Base-by-base conservation (phyloP, 352 stramenopile genomes). In the Phytophthora agathidicida region DNA sequence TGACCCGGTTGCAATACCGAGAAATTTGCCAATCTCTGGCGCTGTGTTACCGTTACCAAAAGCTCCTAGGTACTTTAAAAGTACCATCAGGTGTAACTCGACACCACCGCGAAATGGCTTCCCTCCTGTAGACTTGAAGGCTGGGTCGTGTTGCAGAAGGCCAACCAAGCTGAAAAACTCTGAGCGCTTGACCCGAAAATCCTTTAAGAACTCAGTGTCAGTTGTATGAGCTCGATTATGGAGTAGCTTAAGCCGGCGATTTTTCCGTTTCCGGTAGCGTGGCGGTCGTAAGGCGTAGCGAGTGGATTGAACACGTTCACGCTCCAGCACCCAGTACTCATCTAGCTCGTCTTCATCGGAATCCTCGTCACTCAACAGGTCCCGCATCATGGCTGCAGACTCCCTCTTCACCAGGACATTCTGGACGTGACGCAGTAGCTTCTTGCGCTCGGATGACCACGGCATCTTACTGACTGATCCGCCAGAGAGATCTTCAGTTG, bases 151-250 rank as follows among this genome's bases (percentile, higher is more conserved):
- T n/a, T 48, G 24, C 2, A 48, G 14, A 14, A 48, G 41, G 1
- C 4, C 4, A 11, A 36, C 24, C 26, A 48, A n/a, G 2, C n/a
- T 14, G 36, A 48, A 48, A 22, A 48, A 48, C 14, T 48, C 41
- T 13, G 41, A 14, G 4, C 41, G 24, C 2, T 20, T 7, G 14
- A 48, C 13, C 5, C 26, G 41, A 20, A 48, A 48, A 26, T 36
- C 14, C 20, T 37, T 48, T n/a, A 48, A n/a, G 20, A 48, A 48
- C 41, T 48, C 41, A 3, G 24, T 36, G 26, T 48, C 41, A 17
- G 14, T 36, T 7, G 26, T 48, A 16, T 48, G 41, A 16, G 26
- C 26, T 5, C 3, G 6, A 17, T 37, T 48, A 14, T 48, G 26
- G 24, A 48, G 26, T 14, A 48, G 9, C 26, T 37, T 48, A 2